Percentiles rank a stretch among this genome's conserved stretches.
Conservation (phyloP, 192 early-diverging fungal genomes). For the Pecoramyces ruminantium region DNA sequence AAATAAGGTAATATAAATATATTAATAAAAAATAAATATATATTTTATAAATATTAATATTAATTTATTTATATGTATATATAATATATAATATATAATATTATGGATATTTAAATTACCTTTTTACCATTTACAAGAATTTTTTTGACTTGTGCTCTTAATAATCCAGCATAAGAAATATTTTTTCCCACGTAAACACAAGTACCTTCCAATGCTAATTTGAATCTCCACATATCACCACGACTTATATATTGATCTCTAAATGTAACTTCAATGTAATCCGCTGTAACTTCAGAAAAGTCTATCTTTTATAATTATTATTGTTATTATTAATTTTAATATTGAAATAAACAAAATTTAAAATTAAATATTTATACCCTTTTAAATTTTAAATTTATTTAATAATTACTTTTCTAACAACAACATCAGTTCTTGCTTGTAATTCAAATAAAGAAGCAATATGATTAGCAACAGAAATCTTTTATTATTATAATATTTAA, state of each 20-base stretch:
- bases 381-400: too few species aligned
- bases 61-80: too few species aligned
- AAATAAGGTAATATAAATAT: too few species aligned
- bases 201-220: constrained; percentile 43
- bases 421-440: constrained; percentile 34
- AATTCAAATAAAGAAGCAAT: constrained; percentile 49
- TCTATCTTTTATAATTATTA: constrained; percentile 30
- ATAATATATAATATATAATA: too few species aligned
- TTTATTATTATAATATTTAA: background rate
- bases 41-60: background rate
- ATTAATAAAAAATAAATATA: background rate
- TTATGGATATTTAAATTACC: constrained; percentile 14
- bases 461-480: constrained; percentile 51
- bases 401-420: constrained; percentile 38
- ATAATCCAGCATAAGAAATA: constrained; percentile 44
- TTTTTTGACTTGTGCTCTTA: constrained; percentile 62
- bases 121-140: constrained; percentile 48
- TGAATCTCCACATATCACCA: constrained; percentile 85
- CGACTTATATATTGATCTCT: constrained; percentile 80
- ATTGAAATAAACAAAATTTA: too few species aligned
- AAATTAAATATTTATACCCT: too few species aligned
- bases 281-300: constrained; percentile 39
- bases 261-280: constrained; percentile 72
- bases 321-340: background rate
- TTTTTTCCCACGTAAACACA: constrained; percentile 65